Percentiles rank a stretch among this genome's conserved stretches.
These are phyloP conservation scores for Beauveria medogensis DNA, from an alignment of 2,329 filamentous ascomycete genomes.

Conservation along the genomic window DNA sequence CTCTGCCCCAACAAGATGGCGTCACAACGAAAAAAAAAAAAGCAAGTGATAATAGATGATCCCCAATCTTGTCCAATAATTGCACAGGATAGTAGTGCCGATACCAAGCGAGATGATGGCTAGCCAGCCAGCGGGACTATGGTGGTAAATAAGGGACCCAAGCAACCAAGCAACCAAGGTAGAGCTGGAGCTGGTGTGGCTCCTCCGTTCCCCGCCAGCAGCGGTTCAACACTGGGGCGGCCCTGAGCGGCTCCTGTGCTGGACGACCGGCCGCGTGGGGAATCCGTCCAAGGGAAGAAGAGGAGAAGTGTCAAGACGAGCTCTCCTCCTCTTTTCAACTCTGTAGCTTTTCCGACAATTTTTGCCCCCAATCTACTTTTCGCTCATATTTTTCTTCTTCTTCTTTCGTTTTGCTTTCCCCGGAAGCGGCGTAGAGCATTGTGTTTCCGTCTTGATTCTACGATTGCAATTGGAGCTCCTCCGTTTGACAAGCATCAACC, in stretches of 20 bases:
- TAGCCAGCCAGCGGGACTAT: too few species aligned
- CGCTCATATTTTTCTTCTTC: not conserved
- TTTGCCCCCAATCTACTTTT: not conserved
- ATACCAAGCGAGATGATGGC: not conserved
- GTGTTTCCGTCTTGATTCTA: not conserved
- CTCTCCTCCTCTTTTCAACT: not conserved
- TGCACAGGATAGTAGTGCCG: not conserved
- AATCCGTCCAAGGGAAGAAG: not conserved
- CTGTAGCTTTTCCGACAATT: too few species aligned
- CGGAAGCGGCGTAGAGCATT: too few species aligned
- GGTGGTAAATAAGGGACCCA: not conserved
- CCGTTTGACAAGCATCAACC: not conserved
- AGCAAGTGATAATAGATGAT: not conserved
- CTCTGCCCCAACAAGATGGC: not conserved
- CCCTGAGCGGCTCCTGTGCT: not conserved
- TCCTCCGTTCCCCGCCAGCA: not conserved
- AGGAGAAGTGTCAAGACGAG: not conserved
- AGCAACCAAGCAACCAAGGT: not conserved
- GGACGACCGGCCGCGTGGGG: not conserved
- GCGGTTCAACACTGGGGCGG: not conserved
- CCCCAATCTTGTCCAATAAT: conserved; percentile 1
- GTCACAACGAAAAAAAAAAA: not conserved
- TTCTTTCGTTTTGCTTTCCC: not conserved
- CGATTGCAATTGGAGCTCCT: too few species aligned
- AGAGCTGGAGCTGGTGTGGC: not conserved